Conservation (phyloP, 2,329 filamentous ascomycete species). For the Dactylellina sp. region DNA sequence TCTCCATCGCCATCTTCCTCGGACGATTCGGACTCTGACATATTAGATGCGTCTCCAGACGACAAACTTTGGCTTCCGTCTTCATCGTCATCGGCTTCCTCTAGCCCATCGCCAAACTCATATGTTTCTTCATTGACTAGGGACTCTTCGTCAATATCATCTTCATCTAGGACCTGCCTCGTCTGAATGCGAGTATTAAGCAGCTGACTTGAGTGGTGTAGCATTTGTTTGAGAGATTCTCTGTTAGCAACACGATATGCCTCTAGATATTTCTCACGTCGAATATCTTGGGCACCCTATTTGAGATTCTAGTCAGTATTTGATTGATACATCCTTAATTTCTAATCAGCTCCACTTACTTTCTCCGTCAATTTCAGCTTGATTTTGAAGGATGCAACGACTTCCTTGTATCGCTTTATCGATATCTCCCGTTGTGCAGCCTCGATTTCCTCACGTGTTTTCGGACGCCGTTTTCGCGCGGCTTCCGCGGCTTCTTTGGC, state of each 20-base stretch:
- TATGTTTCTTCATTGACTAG: constrained; percentile 63
- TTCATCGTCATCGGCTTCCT: constrained; percentile 65
- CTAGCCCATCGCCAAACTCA: constrained; percentile 64
- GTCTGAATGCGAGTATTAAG: constrained; percentile 66
- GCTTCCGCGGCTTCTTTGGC: constrained; percentile 70
- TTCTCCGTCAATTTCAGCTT: constrained; percentile 55
- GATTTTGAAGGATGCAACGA: constrained; percentile 66
- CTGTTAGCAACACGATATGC: constrained; percentile 69
- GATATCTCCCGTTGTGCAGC: constrained; percentile 78
- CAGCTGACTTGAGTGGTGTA: constrained; percentile 68
- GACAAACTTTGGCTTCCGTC: constrained; percentile 59
- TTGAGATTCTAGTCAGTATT: constrained; percentile 7
- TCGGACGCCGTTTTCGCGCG: constrained; percentile 80
- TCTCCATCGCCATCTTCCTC: constrained; percentile 66
- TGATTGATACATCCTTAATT: neutral
- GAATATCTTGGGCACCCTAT: constrained; percentile 61
- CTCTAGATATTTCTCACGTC: constrained; percentile 63
- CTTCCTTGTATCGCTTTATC: constrained; percentile 76
- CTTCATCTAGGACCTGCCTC: constrained; percentile 56
- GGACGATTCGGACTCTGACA: constrained; percentile 65
- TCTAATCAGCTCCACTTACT: constrained; percentile 11
- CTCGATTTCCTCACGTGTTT: constrained; percentile 82
- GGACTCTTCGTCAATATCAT: constrained; percentile 44
- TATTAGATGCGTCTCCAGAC: constrained; percentile 62
- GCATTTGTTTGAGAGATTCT: constrained; percentile 67